A percentile compares a stretch with the other conserved stretches of the same genome.
Conservation (phyloP, 2,329 filamentous ascomycete species). For the Pseudogymnoascus destructans region DNA sequence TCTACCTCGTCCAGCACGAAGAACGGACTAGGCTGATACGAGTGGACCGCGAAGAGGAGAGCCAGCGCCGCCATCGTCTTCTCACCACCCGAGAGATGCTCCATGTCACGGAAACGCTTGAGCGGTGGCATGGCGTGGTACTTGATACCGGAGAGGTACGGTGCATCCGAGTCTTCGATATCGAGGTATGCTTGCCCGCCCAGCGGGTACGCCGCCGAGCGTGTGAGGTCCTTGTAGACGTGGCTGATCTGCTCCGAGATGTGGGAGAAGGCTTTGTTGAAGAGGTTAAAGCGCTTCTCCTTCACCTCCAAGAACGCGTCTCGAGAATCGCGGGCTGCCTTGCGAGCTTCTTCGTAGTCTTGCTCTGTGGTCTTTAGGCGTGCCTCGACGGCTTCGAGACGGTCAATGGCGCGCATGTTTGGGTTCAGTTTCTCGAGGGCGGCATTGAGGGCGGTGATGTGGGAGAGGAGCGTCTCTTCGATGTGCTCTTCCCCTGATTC, state of each 20-base stretch:
- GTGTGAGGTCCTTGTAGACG: constrained; percentile 91
- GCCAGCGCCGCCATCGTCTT: constrained; percentile 98
- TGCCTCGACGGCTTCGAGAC: constrained; percentile 71
- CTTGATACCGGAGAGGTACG: constrained; percentile 89
- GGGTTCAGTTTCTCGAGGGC: constrained; percentile 92
- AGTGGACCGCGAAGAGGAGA: constrained; percentile 93
- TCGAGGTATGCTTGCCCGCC: constrained; percentile 83
- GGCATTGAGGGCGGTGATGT: constrained; percentile 57
- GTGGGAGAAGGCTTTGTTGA: constrained; percentile 89
- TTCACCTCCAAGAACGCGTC: constrained; percentile 77
- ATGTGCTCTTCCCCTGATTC: constrained; percentile 56
- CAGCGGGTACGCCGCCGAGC: constrained; percentile 81
- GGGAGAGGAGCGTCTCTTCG: constrained; percentile 66
- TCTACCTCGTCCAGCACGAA: constrained; percentile 98
- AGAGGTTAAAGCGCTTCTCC: constrained; percentile 71
- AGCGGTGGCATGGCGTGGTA: constrained; percentile 98
- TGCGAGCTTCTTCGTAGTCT: constrained; percentile 77
- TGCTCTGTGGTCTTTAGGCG: constrained; percentile 74
- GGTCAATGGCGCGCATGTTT: constrained; percentile 91
- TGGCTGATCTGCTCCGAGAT: constrained; percentile 89
- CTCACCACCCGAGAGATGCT: constrained; percentile 90
- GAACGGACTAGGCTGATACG: constrained; percentile 89
- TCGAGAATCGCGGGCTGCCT: constrained; percentile 58
- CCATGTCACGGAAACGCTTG: constrained; percentile 98
- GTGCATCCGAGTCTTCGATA: constrained; percentile 85